Evolutionary conservation across 2,329 filamentous ascomycete genomes (phyloP), one percentile per base, ranked within the genome.

Genomic region (Aspergillus sp.): DNA sequence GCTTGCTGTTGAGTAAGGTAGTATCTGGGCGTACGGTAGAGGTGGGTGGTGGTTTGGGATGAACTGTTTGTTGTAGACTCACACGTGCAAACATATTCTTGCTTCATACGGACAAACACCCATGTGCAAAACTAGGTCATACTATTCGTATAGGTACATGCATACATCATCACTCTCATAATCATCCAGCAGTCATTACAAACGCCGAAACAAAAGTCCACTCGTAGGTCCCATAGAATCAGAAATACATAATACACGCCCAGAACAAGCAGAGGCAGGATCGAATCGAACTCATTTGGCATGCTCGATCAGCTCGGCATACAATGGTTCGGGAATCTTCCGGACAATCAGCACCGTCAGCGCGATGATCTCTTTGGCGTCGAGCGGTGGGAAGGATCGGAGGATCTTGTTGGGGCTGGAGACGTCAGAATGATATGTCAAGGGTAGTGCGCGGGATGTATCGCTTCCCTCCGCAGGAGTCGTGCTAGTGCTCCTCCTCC

Each of bases 321-420:
- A 99, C 45, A 97, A 80, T 60, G 95, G 88, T 57, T 91, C 86
- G 2, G 94, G 93, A 50, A 99, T 91, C 78, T 92, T 94, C 62
- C 88, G 87, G 53, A 96, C 88, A 64, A 97, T 88, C 48, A 87
- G 86, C 61, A 97, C 85, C 0, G 93, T 93, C 52, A 95, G 83
- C 43, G 85, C 85, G 69, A 95, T 94, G 65, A 96, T 88, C 59
- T 88, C 85, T 62, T 90, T 87, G 4, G 92, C 88, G 61, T 96
- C 86, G 21, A 97, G 78, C 4, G 88, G 84, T 5, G 92, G 92
- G 62, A 97, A 91, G 2, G 88, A 92, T 52, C 92, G 83, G n/a
- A 97, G 78, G 14, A 96, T 83, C 67, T 94, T 94, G 66, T 95
- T 97, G 9, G 94, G 94, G 65, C 94, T 97, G 63, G 29, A 36